These are phyloP conservation scores for Salix caprea DNA, from an alignment of 345 rosid species.

Conservation along the genomic window DNA sequence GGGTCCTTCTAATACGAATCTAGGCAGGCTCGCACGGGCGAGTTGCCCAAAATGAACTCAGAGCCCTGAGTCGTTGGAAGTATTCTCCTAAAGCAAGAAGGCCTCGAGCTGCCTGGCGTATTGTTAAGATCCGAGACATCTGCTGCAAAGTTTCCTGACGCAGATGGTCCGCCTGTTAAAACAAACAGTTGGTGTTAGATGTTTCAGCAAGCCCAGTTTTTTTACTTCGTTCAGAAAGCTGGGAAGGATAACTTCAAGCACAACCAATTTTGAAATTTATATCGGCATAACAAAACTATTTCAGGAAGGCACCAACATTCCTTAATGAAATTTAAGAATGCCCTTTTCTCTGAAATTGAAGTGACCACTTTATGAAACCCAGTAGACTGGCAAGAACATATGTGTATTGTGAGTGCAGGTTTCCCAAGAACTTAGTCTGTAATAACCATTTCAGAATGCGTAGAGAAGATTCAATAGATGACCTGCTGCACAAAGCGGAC, in stretches of 20 bases:
- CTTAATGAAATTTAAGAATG: neutral
- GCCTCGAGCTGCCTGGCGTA: constrained; percentile 76
- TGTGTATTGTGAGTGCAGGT: neutral
- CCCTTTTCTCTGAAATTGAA: neutral
- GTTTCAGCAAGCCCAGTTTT: neutral
- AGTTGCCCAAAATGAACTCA: constrained; percentile 64
- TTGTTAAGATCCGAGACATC: constrained; percentile 67
- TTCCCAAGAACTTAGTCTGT: neutral
- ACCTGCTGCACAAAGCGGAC: constrained; percentile 87
- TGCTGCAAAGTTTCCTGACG: constrained; percentile 78
- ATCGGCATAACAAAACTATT: neutral
- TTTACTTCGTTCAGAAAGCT: neutral
- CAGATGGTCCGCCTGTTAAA: constrained; percentile 79
- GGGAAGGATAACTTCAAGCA: neutral
- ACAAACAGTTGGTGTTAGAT: neutral
- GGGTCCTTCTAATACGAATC: neutral
- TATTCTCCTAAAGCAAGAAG: constrained; percentile 82
- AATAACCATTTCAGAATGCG: neutral
- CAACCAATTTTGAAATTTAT: neutral
- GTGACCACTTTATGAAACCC: neutral
- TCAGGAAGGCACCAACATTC: neutral
- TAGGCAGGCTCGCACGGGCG: constrained; percentile 55
- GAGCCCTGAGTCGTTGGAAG: constrained; percentile 63
- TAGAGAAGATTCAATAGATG: constrained; percentile 9
- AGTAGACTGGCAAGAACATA: neutral